Conservation (phyloP, 768 basidiomycete species). For the Boletus barrowsii region DNA sequence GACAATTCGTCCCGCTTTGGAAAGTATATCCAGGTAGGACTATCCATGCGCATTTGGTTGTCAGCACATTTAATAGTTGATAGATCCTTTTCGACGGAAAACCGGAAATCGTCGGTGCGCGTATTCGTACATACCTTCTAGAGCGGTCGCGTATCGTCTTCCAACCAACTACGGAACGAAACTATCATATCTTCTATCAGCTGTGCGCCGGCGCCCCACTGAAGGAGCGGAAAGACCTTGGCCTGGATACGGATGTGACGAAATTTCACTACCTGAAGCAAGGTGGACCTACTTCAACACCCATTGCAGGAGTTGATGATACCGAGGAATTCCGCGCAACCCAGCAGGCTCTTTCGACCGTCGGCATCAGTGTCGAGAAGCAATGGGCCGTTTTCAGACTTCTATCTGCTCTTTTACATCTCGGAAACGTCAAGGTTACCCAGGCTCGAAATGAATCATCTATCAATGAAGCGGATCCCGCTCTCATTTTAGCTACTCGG, state of each 20-base stretch:
- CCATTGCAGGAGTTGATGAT: slow-evolving; percentile 92
- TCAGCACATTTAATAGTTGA: not conserved
- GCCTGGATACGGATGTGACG: slow-evolving; percentile 77
- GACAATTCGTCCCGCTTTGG: slow-evolving; percentile 99
- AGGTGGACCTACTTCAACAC: slow-evolving; percentile 83
- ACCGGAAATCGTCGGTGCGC: slow-evolving; percentile 96
- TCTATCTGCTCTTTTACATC: slow-evolving; percentile 88
- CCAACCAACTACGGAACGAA: slow-evolving; percentile 94
- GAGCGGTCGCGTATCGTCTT: slow-evolving; percentile 98
- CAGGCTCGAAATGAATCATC: slow-evolving; percentile 77
- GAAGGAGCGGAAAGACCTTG: slow-evolving; percentile 94
- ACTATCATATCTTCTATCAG: slow-evolving; percentile 99
- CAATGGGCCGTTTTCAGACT: slow-evolving; percentile 98
- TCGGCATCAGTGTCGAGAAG: slow-evolving; percentile 95
- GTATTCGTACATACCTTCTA: slow-evolving; percentile 97
- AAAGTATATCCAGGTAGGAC: slow-evolving; percentile 89
- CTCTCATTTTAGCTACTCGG: slow-evolving; percentile 76
- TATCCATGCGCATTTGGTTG: not conserved
- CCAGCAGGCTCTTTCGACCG: slow-evolving; percentile 92
- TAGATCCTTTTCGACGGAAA: slow-evolving; percentile 95
- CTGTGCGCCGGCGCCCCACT: slow-evolving; percentile 94
- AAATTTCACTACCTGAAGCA: slow-evolving; percentile 93
- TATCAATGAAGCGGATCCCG: slow-evolving; percentile 79
- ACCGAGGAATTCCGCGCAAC: slow-evolving; percentile 92
- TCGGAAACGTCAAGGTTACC: slow-evolving; percentile 95